A percentile compares a stretch with the other conserved stretches of the same genome.
phyloP scores from a whole-genome alignment of 495 filamentous ascomycete genomes.

The Monascus purpureus region DNA sequence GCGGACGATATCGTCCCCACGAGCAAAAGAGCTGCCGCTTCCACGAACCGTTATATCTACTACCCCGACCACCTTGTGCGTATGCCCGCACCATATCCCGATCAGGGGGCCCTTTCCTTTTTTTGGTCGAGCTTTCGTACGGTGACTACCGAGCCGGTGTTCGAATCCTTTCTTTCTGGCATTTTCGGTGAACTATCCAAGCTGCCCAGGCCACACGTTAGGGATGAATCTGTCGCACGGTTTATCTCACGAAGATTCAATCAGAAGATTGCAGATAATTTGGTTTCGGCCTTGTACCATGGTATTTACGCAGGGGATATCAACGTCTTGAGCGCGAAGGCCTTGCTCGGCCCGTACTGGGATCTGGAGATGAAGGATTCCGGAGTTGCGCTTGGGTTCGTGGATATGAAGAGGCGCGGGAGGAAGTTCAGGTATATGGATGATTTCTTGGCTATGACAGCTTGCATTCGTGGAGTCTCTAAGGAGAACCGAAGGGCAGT shows the following conservation, averaged over 20 bases:
- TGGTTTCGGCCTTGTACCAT: conserved; percentile 67
- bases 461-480: conserved; percentile 3
- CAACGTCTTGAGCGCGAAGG: conserved; percentile 57
- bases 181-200: conserved; percentile 26
- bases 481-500: conserved; percentile 6
- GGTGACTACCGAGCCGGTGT: conserved; percentile 49
- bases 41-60: conserved; percentile 69
- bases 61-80: conserved; percentile 79
- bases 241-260: conserved; percentile 49
- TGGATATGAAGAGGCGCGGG: conserved; percentile 3
- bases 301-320: conserved; percentile 94
- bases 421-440: conserved; percentile 11
- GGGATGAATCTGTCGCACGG: conserved; percentile 60
- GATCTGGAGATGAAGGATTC: conserved; percentile 26
- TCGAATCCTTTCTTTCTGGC: conserved; percentile 31
- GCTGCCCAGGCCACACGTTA: conserved; percentile 9
- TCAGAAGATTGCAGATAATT: conserved; percentile 49
- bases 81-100: conserved; percentile 36
- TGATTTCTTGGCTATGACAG: conserved; percentile 13
- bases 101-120: conserved; percentile 11
- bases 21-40: conserved; percentile 29
- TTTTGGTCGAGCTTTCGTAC: conserved; percentile 10
- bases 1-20: conserved; percentile 46
- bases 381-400: conserved; percentile 10
- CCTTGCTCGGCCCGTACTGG: conserved; percentile 41